A percentile compares a stretch with the other conserved stretches of the same genome.
phyloP scores from a whole-genome alignment of 2,329 filamentous ascomycete genomes.

The Penicillium sp. region DNA sequence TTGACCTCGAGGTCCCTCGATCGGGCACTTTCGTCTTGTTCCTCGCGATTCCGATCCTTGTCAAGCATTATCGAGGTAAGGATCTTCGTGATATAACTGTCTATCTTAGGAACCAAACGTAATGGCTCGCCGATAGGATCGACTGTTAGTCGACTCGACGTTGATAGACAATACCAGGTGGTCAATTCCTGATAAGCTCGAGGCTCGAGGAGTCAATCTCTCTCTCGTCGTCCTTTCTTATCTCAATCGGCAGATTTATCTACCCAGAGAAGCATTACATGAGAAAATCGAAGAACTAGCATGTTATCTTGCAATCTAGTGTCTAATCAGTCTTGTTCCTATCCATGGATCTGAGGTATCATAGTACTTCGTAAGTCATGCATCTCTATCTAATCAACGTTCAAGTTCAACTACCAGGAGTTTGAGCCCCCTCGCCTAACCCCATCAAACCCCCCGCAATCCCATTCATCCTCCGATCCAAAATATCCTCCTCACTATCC shows the following conservation, averaged over 20 bases:
- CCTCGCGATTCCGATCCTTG: too few relatives aligned
- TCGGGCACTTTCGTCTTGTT: background rate
- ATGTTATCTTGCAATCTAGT: background rate
- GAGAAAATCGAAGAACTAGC: background rate
- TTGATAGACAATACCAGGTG: background rate
- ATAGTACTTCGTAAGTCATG: slow-evolving; percentile 13
- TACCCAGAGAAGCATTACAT: background rate
- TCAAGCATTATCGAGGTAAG: too few relatives aligned
- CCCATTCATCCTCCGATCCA: slow-evolving; percentile 58
- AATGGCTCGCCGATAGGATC: background rate
- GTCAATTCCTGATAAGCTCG: background rate
- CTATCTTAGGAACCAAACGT: background rate
- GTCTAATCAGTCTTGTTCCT: background rate
- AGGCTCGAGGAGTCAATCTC: background rate
- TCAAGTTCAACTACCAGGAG: slow-evolving; percentile 34
- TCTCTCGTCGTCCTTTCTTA: background rate
- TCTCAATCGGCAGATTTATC: background rate
- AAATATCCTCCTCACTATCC: slow-evolving; percentile 58
- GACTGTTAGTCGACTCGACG: background rate
- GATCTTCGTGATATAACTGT: too few relatives aligned
- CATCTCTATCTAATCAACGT: slow-evolving; percentile 1
- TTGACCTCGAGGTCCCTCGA: background rate
- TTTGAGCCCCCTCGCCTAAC: slow-evolving; percentile 38
- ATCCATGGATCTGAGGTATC: background rate
- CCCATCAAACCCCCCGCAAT: slow-evolving; percentile 56